phyloP scores from a whole-genome alignment of 208 protist genomes.

The Leishmania aethiopica region DNA sequence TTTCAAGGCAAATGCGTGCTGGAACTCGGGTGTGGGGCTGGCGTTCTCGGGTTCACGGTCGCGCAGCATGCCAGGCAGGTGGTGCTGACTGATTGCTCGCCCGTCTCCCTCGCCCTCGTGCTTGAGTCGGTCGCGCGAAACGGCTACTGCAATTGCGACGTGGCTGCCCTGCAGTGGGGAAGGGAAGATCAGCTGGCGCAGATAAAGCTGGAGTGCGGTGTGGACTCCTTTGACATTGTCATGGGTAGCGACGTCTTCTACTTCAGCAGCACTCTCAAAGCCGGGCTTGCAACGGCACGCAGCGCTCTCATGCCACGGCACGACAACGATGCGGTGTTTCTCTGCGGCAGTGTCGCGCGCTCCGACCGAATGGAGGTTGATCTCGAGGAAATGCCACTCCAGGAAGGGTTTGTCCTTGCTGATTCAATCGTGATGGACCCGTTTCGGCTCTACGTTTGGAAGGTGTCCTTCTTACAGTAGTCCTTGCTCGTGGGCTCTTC shows the following conservation, averaged over 20 bases:
- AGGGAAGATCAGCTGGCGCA: slow-evolving; percentile 30
- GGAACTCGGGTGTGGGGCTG: slow-evolving; percentile 70
- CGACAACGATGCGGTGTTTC: slow-evolving; percentile 20
- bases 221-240: slow-evolving; percentile 51
- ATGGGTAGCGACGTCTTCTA: slow-evolving; percentile 77
- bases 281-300: slow-evolving; percentile 42
- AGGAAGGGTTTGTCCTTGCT: slow-evolving; percentile 33
- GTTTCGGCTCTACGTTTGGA: slow-evolving; percentile 48
- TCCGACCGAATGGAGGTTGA: slow-evolving; percentile 63
- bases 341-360: slow-evolving; percentile 54
- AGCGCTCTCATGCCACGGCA: slow-evolving; percentile 15
- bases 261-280: slow-evolving; percentile 41
- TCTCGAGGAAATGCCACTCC: slow-evolving; percentile 37
- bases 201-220: slow-evolving; percentile 17
- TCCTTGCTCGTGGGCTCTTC: not conserved
- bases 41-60: slow-evolving; percentile 42
- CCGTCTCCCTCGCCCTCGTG: slow-evolving; percentile 51
- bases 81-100: slow-evolving; percentile 52
- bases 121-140: slow-evolving; percentile 20
- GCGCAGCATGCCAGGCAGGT: slow-evolving; percentile 35
- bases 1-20: slow-evolving; percentile 48
- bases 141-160: slow-evolving; percentile 26
- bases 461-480: not conserved
- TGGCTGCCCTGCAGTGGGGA: slow-evolving; percentile 44
- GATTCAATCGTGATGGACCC: slow-evolving; percentile 16